These are phyloP conservation scores for Eucalyptus pauciflora DNA, from an alignment of 345 rosid genomes.

Conservation along the genomic window DNA sequence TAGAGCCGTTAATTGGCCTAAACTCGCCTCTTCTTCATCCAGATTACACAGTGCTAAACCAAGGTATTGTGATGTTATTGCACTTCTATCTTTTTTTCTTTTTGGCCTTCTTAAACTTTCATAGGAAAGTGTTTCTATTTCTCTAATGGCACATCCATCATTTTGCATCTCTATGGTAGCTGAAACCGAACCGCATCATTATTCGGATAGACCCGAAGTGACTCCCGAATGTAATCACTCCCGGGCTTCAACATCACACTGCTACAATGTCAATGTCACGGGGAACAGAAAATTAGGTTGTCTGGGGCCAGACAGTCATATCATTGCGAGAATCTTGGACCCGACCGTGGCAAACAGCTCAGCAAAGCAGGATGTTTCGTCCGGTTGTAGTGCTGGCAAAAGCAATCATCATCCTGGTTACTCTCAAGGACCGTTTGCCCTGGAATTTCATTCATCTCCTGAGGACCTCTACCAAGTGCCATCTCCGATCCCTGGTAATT, in stretches of 20 bases:
- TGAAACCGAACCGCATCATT: neutral
- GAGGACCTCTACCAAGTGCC: neutral
- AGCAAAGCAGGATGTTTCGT: neutral
- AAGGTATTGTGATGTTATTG: conserved; percentile 20
- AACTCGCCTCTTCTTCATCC: conserved; percentile 10
- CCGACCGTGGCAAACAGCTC: neutral
- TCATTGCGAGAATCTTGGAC: neutral
- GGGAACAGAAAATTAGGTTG: neutral
- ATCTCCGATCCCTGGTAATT: neutral
- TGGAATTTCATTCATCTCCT: neutral
- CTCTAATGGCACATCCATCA: neutral
- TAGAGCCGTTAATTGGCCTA: conserved; percentile 1
- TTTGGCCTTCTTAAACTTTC: neutral
- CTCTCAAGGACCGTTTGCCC: neutral
- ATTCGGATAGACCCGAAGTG: neutral
- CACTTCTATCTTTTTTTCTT: neutral
- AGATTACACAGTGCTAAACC: conserved; percentile 8
- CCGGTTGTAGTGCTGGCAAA: neutral
- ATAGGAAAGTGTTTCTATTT: neutral
- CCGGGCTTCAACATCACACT: neutral
- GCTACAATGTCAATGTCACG: neutral
- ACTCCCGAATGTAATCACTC: neutral
- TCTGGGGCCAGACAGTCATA: neutral
- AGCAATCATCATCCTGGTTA: neutral
- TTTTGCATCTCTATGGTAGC: neutral